Evolutionary conservation across 345 rosid species (phyloP), one percentile per base, ranked within the genome.

Genomic region (Fremontodendron californicum): DNA sequence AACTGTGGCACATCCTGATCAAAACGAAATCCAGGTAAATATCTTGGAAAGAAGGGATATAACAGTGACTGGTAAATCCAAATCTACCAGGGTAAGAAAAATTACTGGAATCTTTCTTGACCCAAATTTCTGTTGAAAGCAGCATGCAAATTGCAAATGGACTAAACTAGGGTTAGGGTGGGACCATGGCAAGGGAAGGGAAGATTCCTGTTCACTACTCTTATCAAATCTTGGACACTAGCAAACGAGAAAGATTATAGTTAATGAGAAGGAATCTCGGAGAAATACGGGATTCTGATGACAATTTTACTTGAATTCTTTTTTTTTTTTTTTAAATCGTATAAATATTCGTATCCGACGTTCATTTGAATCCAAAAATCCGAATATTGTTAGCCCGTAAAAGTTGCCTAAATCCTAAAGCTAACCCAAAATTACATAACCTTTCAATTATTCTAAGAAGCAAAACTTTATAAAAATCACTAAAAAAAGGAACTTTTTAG

Each of bases 1-100:
- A 19, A 91, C 96, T 21, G 91, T 89, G 9, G 98, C 85, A 79
- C 93, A 84, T 10, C 94, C 98, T 94, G 84, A 65, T 42, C 73
- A 70, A 74, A 46, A 46, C 11, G 74, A 27, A 23, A 82, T 9
- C 54, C 51, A 27, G 75, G 75, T 58, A 45, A 69, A 21, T 45
- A 43, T 10, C 51, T 40, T 9, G 48, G 9, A 45, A 21, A 1
- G 15, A 9, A n/a, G n/a, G n/a, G n/a, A n/a, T n/a, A n/a, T n/a
- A n/a, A n/a, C n/a, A n/a, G n/a, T n/a, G n/a, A n/a, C n/a, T n/a
- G n/a, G n/a, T n/a, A n/a, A n/a, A n/a, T n/a, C n/a, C n/a, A n/a
- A n/a, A n/a, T n/a, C n/a, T n/a, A n/a, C n/a, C n/a, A n/a, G n/a
- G n/a, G n/a, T n/a, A n/a, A n/a, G n/a, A n/a, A n/a, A n/a, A n/a